phyloP scores from a whole-genome alignment of 75 land plant species.

The Selaginella moellendorffii region DNA sequence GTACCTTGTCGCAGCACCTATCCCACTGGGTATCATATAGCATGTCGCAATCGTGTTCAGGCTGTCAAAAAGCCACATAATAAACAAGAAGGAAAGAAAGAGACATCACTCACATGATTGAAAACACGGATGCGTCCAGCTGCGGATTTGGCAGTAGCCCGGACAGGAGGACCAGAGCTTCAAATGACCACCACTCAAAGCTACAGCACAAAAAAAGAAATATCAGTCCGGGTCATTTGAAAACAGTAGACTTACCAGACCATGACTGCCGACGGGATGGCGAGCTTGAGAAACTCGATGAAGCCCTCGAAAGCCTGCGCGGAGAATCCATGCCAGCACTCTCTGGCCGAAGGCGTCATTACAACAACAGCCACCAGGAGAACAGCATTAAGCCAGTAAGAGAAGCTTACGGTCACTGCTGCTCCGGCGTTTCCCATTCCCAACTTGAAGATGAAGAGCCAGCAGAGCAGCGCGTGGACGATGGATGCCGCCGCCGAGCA shows the following conservation, averaged over 20 bases:
- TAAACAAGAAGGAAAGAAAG: background rate
- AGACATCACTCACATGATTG: slow-evolving; percentile 57
- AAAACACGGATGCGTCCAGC: slow-evolving; percentile 50
- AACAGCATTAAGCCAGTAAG: slow-evolving; percentile 55
- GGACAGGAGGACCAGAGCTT: slow-evolving; percentile 43
- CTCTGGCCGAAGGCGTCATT: slow-evolving; percentile 18
- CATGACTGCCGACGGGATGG: slow-evolving; percentile 67
- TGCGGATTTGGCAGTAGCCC: slow-evolving; percentile 68
- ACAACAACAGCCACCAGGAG: slow-evolving; percentile 22
- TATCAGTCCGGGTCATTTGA: background rate
- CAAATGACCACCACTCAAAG: slow-evolving; percentile 60
- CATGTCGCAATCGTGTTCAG: slow-evolving; percentile 41
- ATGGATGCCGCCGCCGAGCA: slow-evolving; percentile 30
- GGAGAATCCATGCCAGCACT: slow-evolving; percentile 47
- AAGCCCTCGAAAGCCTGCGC: slow-evolving; percentile 37
- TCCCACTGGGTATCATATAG: slow-evolving; percentile 51
- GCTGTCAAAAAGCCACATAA: slow-evolving; percentile 15
- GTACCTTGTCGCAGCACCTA: slow-evolving; percentile 71
- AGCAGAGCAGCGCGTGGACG: slow-evolving; percentile 51
- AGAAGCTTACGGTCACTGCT: slow-evolving; percentile 47
- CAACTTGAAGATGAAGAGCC: slow-evolving; percentile 44
- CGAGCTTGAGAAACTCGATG: slow-evolving; percentile 41
- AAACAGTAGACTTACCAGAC: slow-evolving; percentile 20
- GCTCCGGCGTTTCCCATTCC: slow-evolving; percentile 72
- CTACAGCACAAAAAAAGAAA: slow-evolving; percentile 23